Evolutionary conservation across 164 flowering plant genomes (phyloP).

Genomic region (Paratinospora sagittata): DNA sequence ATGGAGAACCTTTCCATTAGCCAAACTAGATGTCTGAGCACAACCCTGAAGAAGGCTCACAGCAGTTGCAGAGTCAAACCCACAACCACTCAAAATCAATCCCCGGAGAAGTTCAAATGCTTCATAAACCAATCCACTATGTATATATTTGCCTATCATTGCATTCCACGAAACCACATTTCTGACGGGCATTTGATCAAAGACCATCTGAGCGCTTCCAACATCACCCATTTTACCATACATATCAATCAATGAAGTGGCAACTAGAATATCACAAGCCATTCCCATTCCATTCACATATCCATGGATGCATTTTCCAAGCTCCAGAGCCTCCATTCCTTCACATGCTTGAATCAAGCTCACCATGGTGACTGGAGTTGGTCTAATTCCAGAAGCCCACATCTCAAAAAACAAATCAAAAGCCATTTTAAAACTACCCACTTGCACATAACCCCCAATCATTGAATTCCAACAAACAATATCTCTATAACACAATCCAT

Average conservation of each 20-base stretch:
- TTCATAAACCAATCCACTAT: conserved; percentile 29
- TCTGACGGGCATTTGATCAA: conserved; percentile 25
- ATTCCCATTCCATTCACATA: conserved; percentile 25
- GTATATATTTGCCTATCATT: conserved; percentile 34
- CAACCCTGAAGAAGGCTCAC: conserved; percentile 37
- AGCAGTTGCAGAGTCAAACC: conserved; percentile 33
- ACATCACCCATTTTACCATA: conserved; percentile 27
- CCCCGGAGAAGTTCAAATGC: conserved; percentile 24
- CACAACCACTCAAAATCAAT: conserved; percentile 16
- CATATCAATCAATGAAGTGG: conserved; percentile 39
- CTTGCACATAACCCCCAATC: conserved; percentile 35
- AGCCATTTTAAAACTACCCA: conserved; percentile 16
- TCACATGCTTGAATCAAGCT: conserved; percentile 32
- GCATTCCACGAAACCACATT: conserved; percentile 49
- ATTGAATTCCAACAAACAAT: conserved; percentile 51
- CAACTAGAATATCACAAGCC: conserved; percentile 27
- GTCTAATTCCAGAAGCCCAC: conserved; percentile 22
- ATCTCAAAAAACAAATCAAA: conserved; percentile 29
- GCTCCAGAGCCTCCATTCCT: conserved; percentile 15
- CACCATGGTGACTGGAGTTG: conserved; percentile 33
- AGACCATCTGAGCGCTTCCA: conserved; percentile 25
- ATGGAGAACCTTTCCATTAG: conserved; percentile 36
- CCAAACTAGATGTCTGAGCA: conserved; percentile 25
- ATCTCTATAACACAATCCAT: conserved; percentile 25
- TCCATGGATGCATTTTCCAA: conserved; percentile 37